A percentile compares a stretch with the other conserved stretches of the same genome.
phyloP scores from a whole-genome alignment of 768 basidiomycete genomes.

The Daedaleopsis sinensis region DNA sequence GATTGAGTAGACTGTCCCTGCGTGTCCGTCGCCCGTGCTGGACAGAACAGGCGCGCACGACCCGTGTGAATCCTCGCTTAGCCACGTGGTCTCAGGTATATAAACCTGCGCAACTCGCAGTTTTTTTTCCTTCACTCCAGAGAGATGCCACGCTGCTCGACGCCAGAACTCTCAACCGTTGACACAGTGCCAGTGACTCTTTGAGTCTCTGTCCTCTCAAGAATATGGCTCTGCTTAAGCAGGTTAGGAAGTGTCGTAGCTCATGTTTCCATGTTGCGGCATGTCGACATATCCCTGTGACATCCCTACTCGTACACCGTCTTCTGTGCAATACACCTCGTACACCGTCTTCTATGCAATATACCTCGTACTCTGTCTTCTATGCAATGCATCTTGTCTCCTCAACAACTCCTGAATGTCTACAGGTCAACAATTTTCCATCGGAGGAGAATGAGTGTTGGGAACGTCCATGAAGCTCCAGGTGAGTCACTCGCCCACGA shows the following conservation, averaged over 20 bases:
- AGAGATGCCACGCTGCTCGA: slow-evolving; percentile 70
- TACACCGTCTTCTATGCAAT: not conserved
- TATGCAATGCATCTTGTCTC: not conserved
- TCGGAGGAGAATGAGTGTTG: no score
- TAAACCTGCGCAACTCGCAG: slow-evolving; percentile 22
- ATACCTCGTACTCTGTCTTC: not conserved
- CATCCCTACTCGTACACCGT: slow-evolving; percentile 31
- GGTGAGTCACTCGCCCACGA: no score
- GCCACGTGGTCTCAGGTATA: slow-evolving; percentile 20
- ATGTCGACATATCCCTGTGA: slow-evolving; percentile 65
- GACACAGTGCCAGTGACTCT: slow-evolving; percentile 68
- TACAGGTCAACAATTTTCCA: no score
- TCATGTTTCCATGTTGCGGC: slow-evolving; percentile 55
- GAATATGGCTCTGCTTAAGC: slow-evolving; percentile 40
- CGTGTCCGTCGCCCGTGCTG: not conserved
- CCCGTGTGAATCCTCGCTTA: slow-evolving; percentile 42
- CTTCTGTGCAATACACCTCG: not conserved
- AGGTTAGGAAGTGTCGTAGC: slow-evolving; percentile 71
- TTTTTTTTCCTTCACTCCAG: slow-evolving; percentile 32
- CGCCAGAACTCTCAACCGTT: slow-evolving; percentile 51
- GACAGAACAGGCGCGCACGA: slow-evolving; percentile 6
- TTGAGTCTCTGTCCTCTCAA: slow-evolving; percentile 57
- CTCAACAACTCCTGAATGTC: no score
- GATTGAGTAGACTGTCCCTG: not conserved
- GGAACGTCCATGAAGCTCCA: no score